These are phyloP conservation scores for Coccinonectria pachysandricola DNA, from an alignment of 2,329 filamentous ascomycete species.

Conservation along the genomic window DNA sequence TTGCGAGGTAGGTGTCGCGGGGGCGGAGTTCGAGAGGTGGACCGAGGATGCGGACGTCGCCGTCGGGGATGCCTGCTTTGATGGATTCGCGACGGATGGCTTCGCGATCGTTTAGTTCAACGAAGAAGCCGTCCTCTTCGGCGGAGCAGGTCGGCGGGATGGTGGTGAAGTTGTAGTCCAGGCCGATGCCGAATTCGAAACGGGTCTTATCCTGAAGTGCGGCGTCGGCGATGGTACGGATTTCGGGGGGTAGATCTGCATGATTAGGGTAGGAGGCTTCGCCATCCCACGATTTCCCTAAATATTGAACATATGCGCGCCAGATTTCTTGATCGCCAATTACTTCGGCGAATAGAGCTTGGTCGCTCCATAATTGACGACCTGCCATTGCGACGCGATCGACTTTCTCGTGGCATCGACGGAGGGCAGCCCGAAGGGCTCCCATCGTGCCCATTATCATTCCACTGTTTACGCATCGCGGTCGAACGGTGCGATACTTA, in stretches of 20 bases:
- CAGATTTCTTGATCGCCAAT: conserved; percentile 29
- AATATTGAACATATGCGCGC: conserved; percentile 21
- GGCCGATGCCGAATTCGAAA: conserved; percentile 29
- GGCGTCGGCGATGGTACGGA: conserved; percentile 18
- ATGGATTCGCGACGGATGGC: conserved; percentile 15
- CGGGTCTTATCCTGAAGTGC: conserved; percentile 18
- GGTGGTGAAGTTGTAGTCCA: conserved; percentile 29
- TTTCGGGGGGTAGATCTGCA: conserved; percentile 6
- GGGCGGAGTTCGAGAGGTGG: conserved; percentile 18
- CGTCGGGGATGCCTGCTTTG: conserved; percentile 22
- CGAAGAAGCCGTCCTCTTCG: conserved; percentile 27
- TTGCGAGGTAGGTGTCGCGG: conserved; percentile 2
- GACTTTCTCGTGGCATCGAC: conserved; percentile 20
- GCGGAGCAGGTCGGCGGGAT: conserved; percentile 27
- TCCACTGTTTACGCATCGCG: conserved; percentile 26
- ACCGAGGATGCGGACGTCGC: conserved; percentile 17
- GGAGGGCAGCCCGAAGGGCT: conserved; percentile 14
- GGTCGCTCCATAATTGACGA: conserved; percentile 29
- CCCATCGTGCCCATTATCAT: conserved; percentile 27
- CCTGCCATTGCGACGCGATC: conserved; percentile 17
- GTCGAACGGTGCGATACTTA: conserved; percentile 23
- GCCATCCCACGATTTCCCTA: conserved; percentile 25
- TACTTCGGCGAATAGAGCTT: conserved; percentile 28
- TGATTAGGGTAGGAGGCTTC: conserved; percentile 6
- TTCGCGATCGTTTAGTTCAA: conserved; percentile 16